These are phyloP conservation scores for Wickerhamomyces chaumierensis DNA, from an alignment of 805 yeast genomes.

Conservation along the genomic window DNA sequence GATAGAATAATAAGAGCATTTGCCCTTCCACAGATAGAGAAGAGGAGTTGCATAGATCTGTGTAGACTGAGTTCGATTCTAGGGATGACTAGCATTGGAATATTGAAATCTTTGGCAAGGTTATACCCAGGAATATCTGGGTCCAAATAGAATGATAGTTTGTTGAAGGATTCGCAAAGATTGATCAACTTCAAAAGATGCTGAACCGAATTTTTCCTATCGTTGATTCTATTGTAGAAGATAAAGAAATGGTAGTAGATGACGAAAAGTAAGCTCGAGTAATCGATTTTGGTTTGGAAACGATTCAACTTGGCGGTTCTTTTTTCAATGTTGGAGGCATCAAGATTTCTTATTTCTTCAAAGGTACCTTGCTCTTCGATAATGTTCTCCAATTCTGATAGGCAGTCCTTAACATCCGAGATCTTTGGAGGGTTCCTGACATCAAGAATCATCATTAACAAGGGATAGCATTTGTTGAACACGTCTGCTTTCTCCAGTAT, in stretches of 20 bases:
- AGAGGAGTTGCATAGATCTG: constrained; percentile 11
- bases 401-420: constrained; percentile 2
- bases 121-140: constrained; percentile 7
- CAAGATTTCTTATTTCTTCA: constrained; percentile 9
- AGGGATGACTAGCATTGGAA: constrained; percentile 10
- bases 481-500: constrained; percentile 8
- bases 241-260: constrained; percentile 15
- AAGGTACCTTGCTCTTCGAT: constrained; percentile 2
- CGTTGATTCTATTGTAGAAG: constrained; percentile 7
- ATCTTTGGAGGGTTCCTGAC: constrained; percentile 11
- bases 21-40: constrained; percentile 9
- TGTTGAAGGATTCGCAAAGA: constrained; percentile 4
- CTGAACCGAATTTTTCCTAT: constrained; percentile 7
- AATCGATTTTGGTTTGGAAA: constrained; percentile 5
- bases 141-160: constrained; percentile 10
- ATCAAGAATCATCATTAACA: constrained; percentile 11
- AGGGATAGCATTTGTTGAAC: constrained; percentile 8
- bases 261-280: constrained; percentile 10
- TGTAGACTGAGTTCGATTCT: constrained; percentile 13
- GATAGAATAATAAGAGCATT: constrained; percentile 11
- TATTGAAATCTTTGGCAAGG: constrained; percentile 14
- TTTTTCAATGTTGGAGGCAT: constrained; percentile 10
- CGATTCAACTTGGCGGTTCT: constrained; percentile 9
- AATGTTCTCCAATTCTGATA: constrained; percentile 8
- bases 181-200: constrained; percentile 6